phyloP scores from a whole-genome alignment of 352 stramenopile genomes.

The Halophytophthora polymorphica region DNA sequence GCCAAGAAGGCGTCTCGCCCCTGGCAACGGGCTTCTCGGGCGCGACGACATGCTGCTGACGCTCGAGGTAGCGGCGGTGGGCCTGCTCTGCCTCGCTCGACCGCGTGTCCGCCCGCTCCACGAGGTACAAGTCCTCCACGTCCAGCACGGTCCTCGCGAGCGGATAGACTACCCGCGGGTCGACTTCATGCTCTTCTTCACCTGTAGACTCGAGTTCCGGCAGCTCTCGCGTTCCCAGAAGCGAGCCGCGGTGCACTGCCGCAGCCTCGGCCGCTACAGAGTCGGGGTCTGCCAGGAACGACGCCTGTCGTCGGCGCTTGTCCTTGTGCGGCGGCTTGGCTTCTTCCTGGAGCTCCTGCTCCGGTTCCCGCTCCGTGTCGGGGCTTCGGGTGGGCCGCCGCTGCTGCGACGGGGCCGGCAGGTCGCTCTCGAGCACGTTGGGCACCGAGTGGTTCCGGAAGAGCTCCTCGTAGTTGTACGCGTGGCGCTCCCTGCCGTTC shows the following conservation, averaged over 20 bases:
- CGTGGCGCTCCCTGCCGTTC: constrained; percentile 3
- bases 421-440: constrained; percentile 3
- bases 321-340: constrained; percentile 3
- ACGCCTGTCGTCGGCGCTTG: constrained; percentile 19
- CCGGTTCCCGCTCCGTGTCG: constrained; percentile 13
- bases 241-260: constrained; percentile 4
- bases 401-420: background rate
- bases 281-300: constrained; percentile 20
- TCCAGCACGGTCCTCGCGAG: constrained; percentile 23
- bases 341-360: constrained; percentile 9
- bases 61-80: constrained; percentile 19
- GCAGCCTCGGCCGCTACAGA: constrained; percentile 19
- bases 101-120: constrained; percentile 6
- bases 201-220: background rate
- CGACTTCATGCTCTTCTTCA: constrained; percentile 6
- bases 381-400: background rate
- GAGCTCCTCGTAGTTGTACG: constrained; percentile 45
- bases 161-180: constrained; percentile 13
- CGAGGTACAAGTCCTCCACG: constrained; percentile 13
- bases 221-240: background rate
- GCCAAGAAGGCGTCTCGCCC: constrained; percentile 2
- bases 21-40: constrained; percentile 2
- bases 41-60: constrained; percentile 14
- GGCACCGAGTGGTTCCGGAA: constrained; percentile 31
- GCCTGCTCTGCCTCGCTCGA: constrained; percentile 20